Evolutionary conservation across 2,329 filamentous ascomycete genomes (phyloP).

Genomic region (Colletotrichum liaoningense): DNA sequence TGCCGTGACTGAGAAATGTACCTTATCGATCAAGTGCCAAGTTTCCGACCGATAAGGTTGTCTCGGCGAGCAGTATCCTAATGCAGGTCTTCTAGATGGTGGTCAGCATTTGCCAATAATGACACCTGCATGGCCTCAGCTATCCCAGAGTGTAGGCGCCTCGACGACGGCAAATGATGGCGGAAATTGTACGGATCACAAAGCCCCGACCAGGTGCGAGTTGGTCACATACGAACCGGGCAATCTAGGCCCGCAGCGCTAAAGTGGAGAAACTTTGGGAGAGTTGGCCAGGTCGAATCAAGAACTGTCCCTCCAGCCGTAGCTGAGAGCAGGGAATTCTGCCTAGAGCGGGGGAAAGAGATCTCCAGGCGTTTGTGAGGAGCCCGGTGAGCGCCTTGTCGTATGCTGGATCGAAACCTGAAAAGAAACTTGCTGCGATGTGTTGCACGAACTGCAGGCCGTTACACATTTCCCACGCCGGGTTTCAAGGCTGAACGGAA

Average conservation of each 20-base stretch:
- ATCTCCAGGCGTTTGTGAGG: too few species aligned
- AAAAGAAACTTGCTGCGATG: not conserved
- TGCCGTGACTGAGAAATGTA: not conserved
- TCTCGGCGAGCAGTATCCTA: not conserved
- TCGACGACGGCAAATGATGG: not conserved
- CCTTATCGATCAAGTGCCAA: not conserved
- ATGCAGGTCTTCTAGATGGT: not conserved
- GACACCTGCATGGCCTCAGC: not conserved
- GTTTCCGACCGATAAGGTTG: conserved; percentile 5
- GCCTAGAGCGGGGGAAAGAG: not conserved
- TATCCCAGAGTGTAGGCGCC: not conserved
- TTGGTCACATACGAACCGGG: not conserved
- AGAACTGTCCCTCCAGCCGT: conserved; percentile 1
- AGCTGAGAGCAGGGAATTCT: not conserved
- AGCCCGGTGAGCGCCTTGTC: not conserved
- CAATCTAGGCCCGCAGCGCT: not conserved
- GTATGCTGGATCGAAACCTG: not conserved
- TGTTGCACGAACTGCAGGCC: not conserved
- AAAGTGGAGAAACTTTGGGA: not conserved
- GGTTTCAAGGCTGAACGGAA: conserved; percentile 8
- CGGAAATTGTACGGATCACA: not conserved
- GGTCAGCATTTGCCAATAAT: conserved; percentile 2
- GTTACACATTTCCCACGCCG: not conserved
- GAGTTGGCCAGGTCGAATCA: not conserved
- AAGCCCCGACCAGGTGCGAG: not conserved